Evolutionary conservation across 176 grass and related monocot species (phyloP).

Genomic region (Paspalum notatum): DNA sequence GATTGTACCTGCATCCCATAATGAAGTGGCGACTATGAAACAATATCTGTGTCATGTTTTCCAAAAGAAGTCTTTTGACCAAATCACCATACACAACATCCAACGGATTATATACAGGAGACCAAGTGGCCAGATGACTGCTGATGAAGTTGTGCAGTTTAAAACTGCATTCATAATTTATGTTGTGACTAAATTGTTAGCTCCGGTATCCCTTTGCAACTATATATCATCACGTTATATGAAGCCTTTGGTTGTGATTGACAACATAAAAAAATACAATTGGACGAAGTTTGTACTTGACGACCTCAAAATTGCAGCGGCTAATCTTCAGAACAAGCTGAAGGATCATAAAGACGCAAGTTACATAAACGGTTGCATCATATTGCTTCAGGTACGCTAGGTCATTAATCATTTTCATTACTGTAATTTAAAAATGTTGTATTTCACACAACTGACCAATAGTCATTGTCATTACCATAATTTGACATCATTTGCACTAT

Average conservation of each 20-base stretch:
- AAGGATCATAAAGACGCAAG: neutral
- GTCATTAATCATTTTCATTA: neutral
- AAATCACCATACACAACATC: neutral
- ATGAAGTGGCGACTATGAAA: neutral
- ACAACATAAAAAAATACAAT: neutral
- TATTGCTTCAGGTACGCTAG: neutral
- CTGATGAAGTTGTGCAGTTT: neutral
- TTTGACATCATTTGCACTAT: neutral
- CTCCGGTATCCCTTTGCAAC: neutral
- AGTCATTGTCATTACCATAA: no score
- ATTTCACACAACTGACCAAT: neutral
- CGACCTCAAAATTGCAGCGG: neutral
- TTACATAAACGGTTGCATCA: neutral
- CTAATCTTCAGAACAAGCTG: neutral
- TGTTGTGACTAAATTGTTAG: neutral
- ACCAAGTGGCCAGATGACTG: neutral
- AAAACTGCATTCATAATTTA: neutral
- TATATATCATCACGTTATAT: neutral
- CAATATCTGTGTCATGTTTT: neutral
- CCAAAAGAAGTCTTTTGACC: neutral
- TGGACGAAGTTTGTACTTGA: neutral
- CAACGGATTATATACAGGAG: neutral
- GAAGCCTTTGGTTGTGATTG: neutral
- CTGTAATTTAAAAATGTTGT: no score
- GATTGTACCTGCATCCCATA: neutral